Evolutionary conservation across 2,329 filamentous ascomycete species (phyloP).

Genomic region (Calycina marina): DNA sequence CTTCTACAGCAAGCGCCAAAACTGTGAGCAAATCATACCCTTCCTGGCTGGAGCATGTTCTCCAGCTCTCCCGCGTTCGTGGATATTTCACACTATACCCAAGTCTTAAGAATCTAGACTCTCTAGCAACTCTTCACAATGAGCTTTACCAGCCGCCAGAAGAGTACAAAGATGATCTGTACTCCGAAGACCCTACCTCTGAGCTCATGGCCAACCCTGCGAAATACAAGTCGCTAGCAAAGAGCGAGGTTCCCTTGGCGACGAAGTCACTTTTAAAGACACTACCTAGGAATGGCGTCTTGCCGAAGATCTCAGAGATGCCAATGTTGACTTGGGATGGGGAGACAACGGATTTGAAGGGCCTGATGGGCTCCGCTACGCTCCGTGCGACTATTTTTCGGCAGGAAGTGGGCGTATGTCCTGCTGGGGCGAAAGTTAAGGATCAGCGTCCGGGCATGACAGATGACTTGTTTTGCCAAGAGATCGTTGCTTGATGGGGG

Average conservation of each 20-base stretch:
- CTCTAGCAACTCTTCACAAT: constrained; percentile 60
- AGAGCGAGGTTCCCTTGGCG: constrained; percentile 25
- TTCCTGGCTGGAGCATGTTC: constrained; percentile 63
- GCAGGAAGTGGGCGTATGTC: constrained; percentile 51
- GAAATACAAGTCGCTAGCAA: constrained; percentile 7
- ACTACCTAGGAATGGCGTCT: constrained; percentile 28
- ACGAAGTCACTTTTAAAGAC: constrained; percentile 35
- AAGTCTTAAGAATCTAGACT: constrained; percentile 28
- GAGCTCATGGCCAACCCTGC: constrained; percentile 17
- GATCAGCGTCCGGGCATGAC: constrained; percentile 5
- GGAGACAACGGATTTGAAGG: constrained; percentile 25
- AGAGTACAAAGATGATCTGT: constrained; percentile 32
- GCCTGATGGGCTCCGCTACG: constrained; percentile 29
- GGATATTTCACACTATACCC: constrained; percentile 77
- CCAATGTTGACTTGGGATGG: constrained; percentile 55
- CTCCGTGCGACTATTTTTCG: constrained; percentile 47
- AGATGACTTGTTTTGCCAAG: constrained; percentile 19
- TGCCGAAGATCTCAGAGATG: constrained; percentile 32
- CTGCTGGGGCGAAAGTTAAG: constrained; percentile 7
- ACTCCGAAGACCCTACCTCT: constrained; percentile 5
- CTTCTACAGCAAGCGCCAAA: constrained; percentile 35
- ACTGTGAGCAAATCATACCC: constrained; percentile 54
- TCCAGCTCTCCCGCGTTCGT: constrained; percentile 60
- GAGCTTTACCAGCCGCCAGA: constrained; percentile 64
- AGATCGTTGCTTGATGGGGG: no score